Evolutionary conservation across 345 rosid genomes (phyloP).

Genomic region (Populus pruinosa): DNA sequence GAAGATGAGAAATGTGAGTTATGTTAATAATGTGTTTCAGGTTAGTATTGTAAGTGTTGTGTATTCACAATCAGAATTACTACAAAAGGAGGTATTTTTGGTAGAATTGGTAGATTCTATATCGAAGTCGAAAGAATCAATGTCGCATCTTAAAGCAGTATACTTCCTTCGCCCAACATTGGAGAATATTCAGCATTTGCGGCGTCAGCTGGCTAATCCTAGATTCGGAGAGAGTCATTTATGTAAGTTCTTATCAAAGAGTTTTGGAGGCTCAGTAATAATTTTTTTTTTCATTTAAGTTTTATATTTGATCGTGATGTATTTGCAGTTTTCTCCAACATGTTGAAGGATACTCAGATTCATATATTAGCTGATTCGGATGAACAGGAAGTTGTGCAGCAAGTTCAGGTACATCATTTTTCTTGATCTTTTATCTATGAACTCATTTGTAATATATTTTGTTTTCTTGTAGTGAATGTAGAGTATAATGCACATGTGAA

Average conservation of each 20-base stretch:
- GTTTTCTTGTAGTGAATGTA: background rate
- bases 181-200: conserved; percentile 78
- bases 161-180: conserved; percentile 84
- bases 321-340: conserved; percentile 83
- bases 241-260: conserved; percentile 40
- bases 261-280: background rate
- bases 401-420: conserved; percentile 67
- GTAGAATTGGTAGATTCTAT: conserved; percentile 91
- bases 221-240: conserved; percentile 91
- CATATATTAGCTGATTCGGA: conserved; percentile 97
- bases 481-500: background rate
- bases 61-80: conserved; percentile 92
- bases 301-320: background rate
- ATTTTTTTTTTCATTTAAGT: background rate
- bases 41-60: conserved; percentile 86
- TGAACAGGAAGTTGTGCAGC: conserved; percentile 92
- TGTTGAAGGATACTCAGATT: conserved; percentile 96
- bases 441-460: background rate
- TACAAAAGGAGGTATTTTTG: conserved; percentile 88
- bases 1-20: background rate
- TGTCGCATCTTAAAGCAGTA: conserved; percentile 94
- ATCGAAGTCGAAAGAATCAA: conserved; percentile 71
- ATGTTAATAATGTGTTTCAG: conserved; percentile 35
- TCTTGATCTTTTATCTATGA: background rate
- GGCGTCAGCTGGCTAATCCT: conserved; percentile 75